Evolutionary conservation across 257 asterid species (phyloP), one percentile per base, ranked within the genome.

Genomic region (Ehretia macrophylla): DNA sequence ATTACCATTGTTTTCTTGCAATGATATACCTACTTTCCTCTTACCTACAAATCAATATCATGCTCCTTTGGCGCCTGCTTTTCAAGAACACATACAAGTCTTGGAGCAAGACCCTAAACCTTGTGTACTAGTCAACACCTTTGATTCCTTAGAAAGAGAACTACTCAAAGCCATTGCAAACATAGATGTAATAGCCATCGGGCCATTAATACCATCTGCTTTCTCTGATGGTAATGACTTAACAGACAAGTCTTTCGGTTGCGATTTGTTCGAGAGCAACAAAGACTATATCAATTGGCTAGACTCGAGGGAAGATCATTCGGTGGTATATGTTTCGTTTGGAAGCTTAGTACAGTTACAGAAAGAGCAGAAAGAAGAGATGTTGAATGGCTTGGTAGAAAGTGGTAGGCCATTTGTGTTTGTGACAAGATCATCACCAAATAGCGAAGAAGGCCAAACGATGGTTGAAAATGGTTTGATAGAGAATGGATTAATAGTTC

Each of bases 251-350:
- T 75, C 79, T 14, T 73, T 72, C 23, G 85, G 88, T 5, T 71
- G 76, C 1, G 88, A 83, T 32, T 13, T 83, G 68, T 68, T 81
- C 55, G 49, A 21, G 8, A 65, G 66, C 2, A 22, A 65, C 1
- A 74, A 72, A 0, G 64, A 77, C 53, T 79, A 79, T 44, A 44
- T 71, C 32, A 54, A 62, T 14, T 86, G 91, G 88, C 66, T 83
- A 22, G 84, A 77, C 16, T 58, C 77, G 8, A 79, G 56, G 38
- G 50, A 51, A 1, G 68, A 66, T 42, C 21, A 42, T 5, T 81
- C 91, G 0, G 88, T 83, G 0, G 68, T 85, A 12, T 85, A 85
- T 39, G 71, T 75, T 8, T 78, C 95, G 0, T 85, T 83, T 19
- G 94, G 94, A 12, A 82, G 81, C 64, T 10, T 80, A 6, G 81